Evolutionary conservation across 2,329 filamentous ascomycete species (phyloP).

Genomic region (Xylaria sp.): DNA sequence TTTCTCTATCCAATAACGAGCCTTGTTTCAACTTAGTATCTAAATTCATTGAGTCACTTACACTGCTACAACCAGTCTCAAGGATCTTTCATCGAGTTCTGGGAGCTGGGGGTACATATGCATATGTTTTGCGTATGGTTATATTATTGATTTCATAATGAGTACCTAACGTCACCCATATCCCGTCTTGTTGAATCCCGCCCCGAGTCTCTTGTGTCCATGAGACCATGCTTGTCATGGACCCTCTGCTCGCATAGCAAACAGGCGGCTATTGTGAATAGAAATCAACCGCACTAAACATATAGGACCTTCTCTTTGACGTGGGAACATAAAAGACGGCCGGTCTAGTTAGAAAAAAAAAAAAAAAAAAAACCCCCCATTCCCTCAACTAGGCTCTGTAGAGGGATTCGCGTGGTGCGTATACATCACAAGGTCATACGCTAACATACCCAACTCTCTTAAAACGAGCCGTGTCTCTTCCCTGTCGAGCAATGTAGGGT

Average conservation of each 20-base stretch:
- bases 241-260: background rate
- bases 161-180: background rate
- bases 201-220: background rate
- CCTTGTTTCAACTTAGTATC: background rate
- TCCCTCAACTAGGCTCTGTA: too few relatives aligned
- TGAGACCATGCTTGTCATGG: background rate
- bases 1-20: conserved; percentile 8
- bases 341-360: too few relatives aligned
- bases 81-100: background rate
- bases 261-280: conserved; percentile 1
- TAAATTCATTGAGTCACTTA: conserved; percentile 2
- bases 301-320: background rate
- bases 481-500: too few relatives aligned
- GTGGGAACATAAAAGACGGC: too few relatives aligned
- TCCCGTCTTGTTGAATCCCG: background rate
- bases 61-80: background rate
- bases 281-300: background rate
- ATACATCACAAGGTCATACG: too few relatives aligned
- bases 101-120: background rate
- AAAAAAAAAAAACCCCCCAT: too few relatives aligned
- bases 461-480: too few relatives aligned
- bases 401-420: too few relatives aligned
- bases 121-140: background rate
- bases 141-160: background rate
- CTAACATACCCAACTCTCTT: too few relatives aligned